phyloP scores from a whole-genome alignment of 1,139 yeast genomes.

The Taphrina communis region DNA sequence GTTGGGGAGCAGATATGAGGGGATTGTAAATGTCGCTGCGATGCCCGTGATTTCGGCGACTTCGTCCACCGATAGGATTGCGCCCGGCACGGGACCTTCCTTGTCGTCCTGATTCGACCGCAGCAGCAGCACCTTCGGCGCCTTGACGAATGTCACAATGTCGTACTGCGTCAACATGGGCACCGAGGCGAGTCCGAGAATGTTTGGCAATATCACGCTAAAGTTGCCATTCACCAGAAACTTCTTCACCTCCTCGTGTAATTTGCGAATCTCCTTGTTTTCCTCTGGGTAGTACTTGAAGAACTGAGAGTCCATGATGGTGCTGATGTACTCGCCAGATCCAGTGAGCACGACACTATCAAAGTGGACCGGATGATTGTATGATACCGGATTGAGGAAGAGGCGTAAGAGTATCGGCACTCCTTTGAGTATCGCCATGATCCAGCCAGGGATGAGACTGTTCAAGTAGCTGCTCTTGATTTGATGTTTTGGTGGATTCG shows the following conservation, averaged over 20 bases:
- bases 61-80: conserved; percentile 10
- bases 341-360: conserved; percentile 21
- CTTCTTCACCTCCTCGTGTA: conserved; percentile 14
- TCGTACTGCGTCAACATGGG: conserved; percentile 31
- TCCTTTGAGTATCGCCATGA: conserved; percentile 11
- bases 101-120: background rate
- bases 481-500: conserved; percentile 24
- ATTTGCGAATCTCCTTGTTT: conserved; percentile 29
- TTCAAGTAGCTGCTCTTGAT: conserved; percentile 25
- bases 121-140: conserved; percentile 11
- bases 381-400: conserved; percentile 31
- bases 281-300: conserved; percentile 36
- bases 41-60: conserved; percentile 17
- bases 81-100: background rate
- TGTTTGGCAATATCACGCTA: conserved; percentile 24
- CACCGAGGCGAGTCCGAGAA: conserved; percentile 32
- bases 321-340: conserved; percentile 23
- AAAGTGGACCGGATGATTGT: conserved; percentile 35
- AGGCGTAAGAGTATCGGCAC: conserved; percentile 30
- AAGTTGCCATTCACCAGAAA: conserved; percentile 31
- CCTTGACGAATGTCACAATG: conserved; percentile 28
- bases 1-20: conserved; percentile 30
- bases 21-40: conserved; percentile 22
- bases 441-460: conserved; percentile 13
- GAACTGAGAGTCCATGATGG: conserved; percentile 19